Percentiles rank a stretch among this genome's conserved stretches.
These are phyloP conservation scores for Lachancea meyersii DNA, from an alignment of 805 yeast genomes.

Conservation along the genomic window DNA sequence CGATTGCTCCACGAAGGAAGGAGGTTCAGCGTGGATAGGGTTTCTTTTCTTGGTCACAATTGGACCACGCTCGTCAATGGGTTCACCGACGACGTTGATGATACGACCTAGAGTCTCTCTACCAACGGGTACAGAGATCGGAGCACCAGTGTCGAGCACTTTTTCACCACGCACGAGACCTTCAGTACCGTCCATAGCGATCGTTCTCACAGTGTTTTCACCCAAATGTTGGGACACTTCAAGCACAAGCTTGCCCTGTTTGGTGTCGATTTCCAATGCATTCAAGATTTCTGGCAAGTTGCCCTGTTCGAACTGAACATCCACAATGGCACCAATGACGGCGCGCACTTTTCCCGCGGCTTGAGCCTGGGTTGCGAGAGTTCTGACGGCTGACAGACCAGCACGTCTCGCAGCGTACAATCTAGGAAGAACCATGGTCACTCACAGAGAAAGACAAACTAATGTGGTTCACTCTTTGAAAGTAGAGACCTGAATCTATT, in stretches of 20 bases:
- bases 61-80: constrained; percentile 99
- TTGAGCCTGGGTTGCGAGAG: constrained; percentile 38
- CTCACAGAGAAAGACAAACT: not conserved
- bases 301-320: constrained; percentile 97
- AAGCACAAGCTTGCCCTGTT: constrained; percentile 76
- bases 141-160: constrained; percentile 94
- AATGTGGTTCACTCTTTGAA: constrained; percentile 2
- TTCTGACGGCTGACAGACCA: constrained; percentile 34
- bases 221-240: constrained; percentile 99
- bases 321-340: constrained; percentile 98
- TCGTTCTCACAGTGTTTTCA: constrained; percentile 99
- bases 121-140: constrained; percentile 98
- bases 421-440: constrained; percentile 47
- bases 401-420: constrained; percentile 52
- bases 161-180: constrained; percentile 97
- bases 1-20: constrained; percentile 92
- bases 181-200: constrained; percentile 99
- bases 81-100: constrained; percentile 97
- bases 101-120: constrained; percentile 99
- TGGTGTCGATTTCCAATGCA: constrained; percentile 84
- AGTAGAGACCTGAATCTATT: constrained; percentile 1
- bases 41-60: constrained; percentile 84
- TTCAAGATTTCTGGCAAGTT: constrained; percentile 95
- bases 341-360: constrained; percentile 88
- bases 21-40: constrained; percentile 99